Evolutionary conservation across 352 stramenopile species (phyloP), one percentile per base, ranked within the genome.

Genomic region (Phytophthora aleatoria): DNA sequence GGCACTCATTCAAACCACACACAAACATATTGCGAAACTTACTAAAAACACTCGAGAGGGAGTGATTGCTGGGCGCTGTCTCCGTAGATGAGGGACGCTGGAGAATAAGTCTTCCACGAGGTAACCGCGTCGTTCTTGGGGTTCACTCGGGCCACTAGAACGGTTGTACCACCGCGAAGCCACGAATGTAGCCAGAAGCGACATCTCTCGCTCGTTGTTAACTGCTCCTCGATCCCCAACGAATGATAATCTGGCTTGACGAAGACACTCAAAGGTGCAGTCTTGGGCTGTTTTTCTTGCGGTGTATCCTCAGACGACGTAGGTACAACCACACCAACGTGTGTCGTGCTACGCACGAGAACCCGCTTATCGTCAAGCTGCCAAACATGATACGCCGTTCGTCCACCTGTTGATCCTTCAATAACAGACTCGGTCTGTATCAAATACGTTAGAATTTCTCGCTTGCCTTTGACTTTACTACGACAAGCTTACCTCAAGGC

Each of bases 181-280:
- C 87, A 95, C 4, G 85, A 87, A 62, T 94, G 81, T 1, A 95
- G 57, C 85, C 85, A 92, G 47, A 91, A 80, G 1, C 72, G 71
- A 15, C 77, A 77, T 38, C 77, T 64, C 50, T 95, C 87, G 50
- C 77, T 87, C 1, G 61, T 61, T 13, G 82, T 87, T 20, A 94
- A 53, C 58, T 80, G 74, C 51, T 95, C 87, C 13, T 77, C 61
- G 6, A 88, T 16, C n/a, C 69, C 69, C 0, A 88, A 57, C 8
- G 71, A 64, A 20, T 75, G 69, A 30, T 89, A 83, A 59, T 95
- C 85, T 7, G 83, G 68, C 47, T 94, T 95, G 28, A 90, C 71
- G 42, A 92, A 90, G 3, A 95, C 50, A 9, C 80, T 90, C 45
- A 91, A 59, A 0, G 79, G 73, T 1, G 47, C 31, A 28, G 27